A percentile compares a stretch with the other conserved stretches of the same genome.
Conservation (phyloP, 2,329 filamentous ascomycete species). For the Leptographium galeiforme region DNA sequence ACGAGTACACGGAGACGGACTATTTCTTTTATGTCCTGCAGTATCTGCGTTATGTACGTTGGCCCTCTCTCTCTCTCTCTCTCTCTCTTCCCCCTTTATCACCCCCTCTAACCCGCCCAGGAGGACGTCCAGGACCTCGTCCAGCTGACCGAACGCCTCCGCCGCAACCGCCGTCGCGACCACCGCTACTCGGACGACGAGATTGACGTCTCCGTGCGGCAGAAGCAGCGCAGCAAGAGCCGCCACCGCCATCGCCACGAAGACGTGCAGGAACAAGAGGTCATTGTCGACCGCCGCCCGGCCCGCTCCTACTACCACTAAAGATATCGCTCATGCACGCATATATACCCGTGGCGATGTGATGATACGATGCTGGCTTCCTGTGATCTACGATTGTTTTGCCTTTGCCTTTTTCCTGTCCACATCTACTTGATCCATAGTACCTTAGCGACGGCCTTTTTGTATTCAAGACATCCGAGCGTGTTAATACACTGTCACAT, state of each 20-base stretch:
- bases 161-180: slow-evolving; percentile 43
- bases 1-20: slow-evolving; percentile 82
- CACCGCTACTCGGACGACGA: slow-evolving; percentile 3
- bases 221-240: slow-evolving; percentile 19
- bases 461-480: no score
- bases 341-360: neutral
- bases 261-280: slow-evolving; percentile 56
- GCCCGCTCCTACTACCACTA: slow-evolving; percentile 13
- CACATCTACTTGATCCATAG: no score
- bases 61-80: neutral
- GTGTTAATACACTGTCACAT: no score
- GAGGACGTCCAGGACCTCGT: slow-evolving; percentile 80
- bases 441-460: no score
- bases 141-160: slow-evolving; percentile 70
- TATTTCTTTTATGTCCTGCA: slow-evolving; percentile 87
- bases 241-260: slow-evolving; percentile 24
- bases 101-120: slow-evolving; percentile 33
- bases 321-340: neutral
- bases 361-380: neutral
- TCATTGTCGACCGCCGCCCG: slow-evolving; percentile 42
- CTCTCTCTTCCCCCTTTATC: neutral
- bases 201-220: slow-evolving; percentile 30
- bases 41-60: slow-evolving; percentile 44
- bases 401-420: neutral
- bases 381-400: neutral